phyloP scores from a whole-genome alignment of 2,329 filamentous ascomycete species.

The Fusarium heterosporum region DNA sequence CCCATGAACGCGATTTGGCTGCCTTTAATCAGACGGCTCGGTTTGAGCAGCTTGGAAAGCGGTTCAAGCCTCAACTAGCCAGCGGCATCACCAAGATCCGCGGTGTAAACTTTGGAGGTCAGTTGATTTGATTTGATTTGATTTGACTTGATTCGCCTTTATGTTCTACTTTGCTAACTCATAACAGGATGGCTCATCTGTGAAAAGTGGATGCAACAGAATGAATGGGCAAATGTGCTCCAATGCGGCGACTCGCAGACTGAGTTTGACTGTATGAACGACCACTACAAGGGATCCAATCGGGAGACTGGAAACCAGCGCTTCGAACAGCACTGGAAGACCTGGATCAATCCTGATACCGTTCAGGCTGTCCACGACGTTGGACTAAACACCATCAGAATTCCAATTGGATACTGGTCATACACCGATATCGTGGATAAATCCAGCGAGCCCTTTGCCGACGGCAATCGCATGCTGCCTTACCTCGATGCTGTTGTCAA shows the following conservation, averaged over 20 bases:
- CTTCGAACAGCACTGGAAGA: slow-evolving; percentile 32
- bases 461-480: slow-evolving; percentile 30
- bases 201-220: slow-evolving; percentile 22
- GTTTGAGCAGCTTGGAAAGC: slow-evolving; percentile 31
- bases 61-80: slow-evolving; percentile 21
- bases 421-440: slow-evolving; percentile 32
- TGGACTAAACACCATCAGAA: slow-evolving; percentile 34
- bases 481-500: slow-evolving; percentile 31
- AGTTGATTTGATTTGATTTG: neutral
- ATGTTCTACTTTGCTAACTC: neutral
- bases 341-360: slow-evolving; percentile 34
- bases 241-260: slow-evolving; percentile 20
- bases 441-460: slow-evolving; percentile 28
- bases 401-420: slow-evolving; percentile 40
- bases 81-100: slow-evolving; percentile 31
- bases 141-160: too few species aligned
- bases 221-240: slow-evolving; percentile 24
- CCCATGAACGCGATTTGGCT: slow-evolving; percentile 27
- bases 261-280: slow-evolving; percentile 36
- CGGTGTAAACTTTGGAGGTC: slow-evolving; percentile 35
- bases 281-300: slow-evolving; percentile 25
- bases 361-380: slow-evolving; percentile 39
- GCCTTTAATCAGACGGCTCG: slow-evolving; percentile 35
- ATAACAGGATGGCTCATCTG: slow-evolving; percentile 31
- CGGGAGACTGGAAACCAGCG: slow-evolving; percentile 27